A percentile compares a stretch with the other conserved stretches of the same genome.
Conservation (phyloP, 2,329 filamentous ascomycete species). For the Thermothelomyces thermophilus region DNA sequence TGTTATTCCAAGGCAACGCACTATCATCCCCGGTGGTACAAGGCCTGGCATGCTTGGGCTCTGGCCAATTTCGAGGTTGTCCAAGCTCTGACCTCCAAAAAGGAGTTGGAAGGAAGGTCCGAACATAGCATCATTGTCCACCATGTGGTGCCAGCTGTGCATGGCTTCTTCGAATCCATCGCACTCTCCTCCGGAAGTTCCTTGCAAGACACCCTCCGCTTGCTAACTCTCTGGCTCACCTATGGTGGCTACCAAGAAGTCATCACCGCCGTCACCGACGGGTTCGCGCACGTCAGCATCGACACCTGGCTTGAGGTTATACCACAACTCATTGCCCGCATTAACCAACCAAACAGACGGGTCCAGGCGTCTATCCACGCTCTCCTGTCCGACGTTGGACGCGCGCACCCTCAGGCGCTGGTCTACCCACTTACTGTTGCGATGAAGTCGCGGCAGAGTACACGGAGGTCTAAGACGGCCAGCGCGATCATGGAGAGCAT, state of each 20-base stretch:
- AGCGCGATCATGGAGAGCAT: conserved; percentile 96
- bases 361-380: conserved; percentile 90
- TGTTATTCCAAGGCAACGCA: conserved; percentile 88
- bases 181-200: conserved; percentile 86
- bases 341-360: conserved; percentile 87
- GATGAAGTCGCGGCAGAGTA: conserved; percentile 85
- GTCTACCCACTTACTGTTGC: conserved; percentile 97
- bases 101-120: conserved; percentile 46
- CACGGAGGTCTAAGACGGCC: conserved; percentile 78
- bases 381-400: conserved; percentile 83
- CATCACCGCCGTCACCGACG: conserved; percentile 79
- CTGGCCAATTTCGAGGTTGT: conserved; percentile 98
- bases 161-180: conserved; percentile 97
- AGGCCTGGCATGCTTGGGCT: conserved; percentile 99
- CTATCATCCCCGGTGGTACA: conserved; percentile 95
- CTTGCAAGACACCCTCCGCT: conserved; percentile 84
- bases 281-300: conserved; percentile 84
- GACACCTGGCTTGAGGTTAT: conserved; percentile 99
- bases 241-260: conserved; percentile 87
- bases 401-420: conserved; percentile 88
- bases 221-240: conserved; percentile 93
- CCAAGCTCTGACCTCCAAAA: conserved; percentile 65
- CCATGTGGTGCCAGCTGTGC: conserved; percentile 89
- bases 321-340: conserved; percentile 91
- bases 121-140: conserved; percentile 67